Conservation (phyloP, 148 eudicot species). For the Camellia sinensis region DNA sequence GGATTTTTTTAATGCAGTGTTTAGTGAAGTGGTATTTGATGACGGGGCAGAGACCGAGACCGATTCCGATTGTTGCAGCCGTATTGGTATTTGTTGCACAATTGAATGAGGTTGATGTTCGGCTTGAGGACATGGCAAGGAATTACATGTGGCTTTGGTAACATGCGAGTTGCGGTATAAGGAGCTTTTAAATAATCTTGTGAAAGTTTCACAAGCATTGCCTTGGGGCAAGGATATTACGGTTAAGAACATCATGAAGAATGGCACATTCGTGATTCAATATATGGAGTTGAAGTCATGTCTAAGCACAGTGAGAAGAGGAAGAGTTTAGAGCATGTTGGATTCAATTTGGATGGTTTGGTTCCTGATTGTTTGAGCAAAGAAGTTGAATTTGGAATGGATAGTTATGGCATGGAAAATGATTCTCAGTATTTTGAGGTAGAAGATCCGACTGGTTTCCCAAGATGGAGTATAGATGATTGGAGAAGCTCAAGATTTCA, state of each 20-base stretch:
- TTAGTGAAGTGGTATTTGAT: no score
- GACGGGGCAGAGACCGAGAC: no score
- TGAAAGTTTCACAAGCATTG: constrained; percentile 61
- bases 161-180: constrained; percentile 66
- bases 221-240: constrained; percentile 90
- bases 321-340: constrained; percentile 21
- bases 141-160: constrained; percentile 39
- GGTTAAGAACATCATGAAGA: constrained; percentile 60
- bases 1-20: no score
- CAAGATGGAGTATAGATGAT: constrained; percentile 14
- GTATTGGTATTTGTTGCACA: constrained; percentile 50
- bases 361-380: constrained; percentile 42
- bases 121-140: constrained; percentile 61
- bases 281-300: constrained; percentile 87
- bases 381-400: constrained; percentile 5
- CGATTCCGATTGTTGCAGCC: no score
- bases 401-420: constrained; percentile 10
- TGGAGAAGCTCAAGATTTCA: constrained; percentile 42
- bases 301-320: constrained; percentile 23
- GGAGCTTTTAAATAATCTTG: constrained; percentile 52
- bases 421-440: constrained; percentile 25
- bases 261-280: constrained; percentile 64
- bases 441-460: not conserved
- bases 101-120: constrained; percentile 49
- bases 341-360: constrained; percentile 38